These are phyloP conservation scores for Heliosperma pusillum DNA, from an alignment of 148 eudicot genomes.

Conservation along the genomic window DNA sequence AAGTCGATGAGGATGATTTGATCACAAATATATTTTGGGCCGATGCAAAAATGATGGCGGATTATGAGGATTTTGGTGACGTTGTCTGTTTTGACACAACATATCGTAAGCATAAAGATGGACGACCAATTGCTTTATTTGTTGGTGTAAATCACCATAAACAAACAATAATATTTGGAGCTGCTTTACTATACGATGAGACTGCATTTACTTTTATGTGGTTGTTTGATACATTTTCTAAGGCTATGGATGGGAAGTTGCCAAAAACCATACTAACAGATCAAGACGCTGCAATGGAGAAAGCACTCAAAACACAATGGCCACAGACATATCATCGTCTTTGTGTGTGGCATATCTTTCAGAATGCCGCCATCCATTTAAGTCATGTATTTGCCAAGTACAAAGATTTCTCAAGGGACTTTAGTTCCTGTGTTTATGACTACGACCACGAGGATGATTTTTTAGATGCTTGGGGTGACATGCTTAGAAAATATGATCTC, in stretches of 20 bases:
- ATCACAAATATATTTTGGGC: conserved; percentile 28
- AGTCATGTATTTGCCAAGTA: neutral
- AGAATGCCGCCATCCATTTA: neutral
- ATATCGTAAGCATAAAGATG: conserved; percentile 20
- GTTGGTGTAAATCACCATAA: conserved; percentile 34
- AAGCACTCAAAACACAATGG: conserved; percentile 14
- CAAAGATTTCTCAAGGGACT: neutral
- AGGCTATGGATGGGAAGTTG: conserved; percentile 25
- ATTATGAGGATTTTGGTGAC: conserved; percentile 25
- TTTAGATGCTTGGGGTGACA: conserved; percentile 18
- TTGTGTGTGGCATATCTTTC: conserved; percentile 10
- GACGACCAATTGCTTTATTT: conserved; percentile 28
- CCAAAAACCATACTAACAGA: conserved; percentile 37
- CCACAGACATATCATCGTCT: conserved; percentile 33
- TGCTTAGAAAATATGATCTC: conserved; percentile 4
- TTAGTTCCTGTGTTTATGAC: conserved; percentile 4
- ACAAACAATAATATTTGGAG: conserved; percentile 31
- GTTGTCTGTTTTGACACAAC: conserved; percentile 19
- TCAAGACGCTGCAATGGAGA: conserved; percentile 25
- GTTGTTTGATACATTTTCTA: conserved; percentile 38
- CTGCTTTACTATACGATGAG: conserved; percentile 35
- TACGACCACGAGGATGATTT: conserved; percentile 4
- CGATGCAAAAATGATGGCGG: conserved; percentile 21
- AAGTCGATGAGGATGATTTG: conserved; percentile 17
- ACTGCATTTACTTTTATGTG: conserved; percentile 30